Evolutionary conservation across 2,329 filamentous ascomycete genomes (phyloP).

Genomic region (Aureobasidium sp.): DNA sequence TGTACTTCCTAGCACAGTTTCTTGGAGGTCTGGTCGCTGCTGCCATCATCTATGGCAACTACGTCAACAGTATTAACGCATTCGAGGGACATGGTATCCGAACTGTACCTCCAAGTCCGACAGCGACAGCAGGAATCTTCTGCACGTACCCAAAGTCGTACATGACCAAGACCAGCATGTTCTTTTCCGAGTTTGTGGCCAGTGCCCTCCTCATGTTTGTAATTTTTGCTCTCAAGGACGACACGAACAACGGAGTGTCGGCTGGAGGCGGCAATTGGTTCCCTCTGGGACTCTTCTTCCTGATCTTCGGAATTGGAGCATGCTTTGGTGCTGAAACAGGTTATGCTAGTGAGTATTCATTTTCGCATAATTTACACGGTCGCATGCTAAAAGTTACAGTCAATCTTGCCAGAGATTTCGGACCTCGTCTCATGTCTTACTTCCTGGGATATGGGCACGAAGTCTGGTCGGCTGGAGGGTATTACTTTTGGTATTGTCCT

Average conservation of each 20-base stretch:
- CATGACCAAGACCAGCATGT: constrained; percentile 71
- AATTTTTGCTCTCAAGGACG: constrained; percentile 73
- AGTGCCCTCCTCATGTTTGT: constrained; percentile 73
- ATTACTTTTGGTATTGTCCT: constrained; percentile 53
- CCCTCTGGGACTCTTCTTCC: constrained; percentile 68
- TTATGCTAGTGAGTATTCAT: constrained; percentile 53
- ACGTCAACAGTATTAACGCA: constrained; percentile 67
- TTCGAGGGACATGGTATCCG: constrained; percentile 69
- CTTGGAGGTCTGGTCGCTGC: constrained; percentile 71
- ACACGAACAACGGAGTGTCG: constrained; percentile 42
- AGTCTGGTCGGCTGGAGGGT: constrained; percentile 68
- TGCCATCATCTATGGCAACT: constrained; percentile 49
- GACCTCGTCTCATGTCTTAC: constrained; percentile 72
- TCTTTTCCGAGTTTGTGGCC: constrained; percentile 76
- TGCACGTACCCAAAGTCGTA: constrained; percentile 73
- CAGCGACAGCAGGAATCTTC: constrained; percentile 71
- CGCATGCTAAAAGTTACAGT: constrained; percentile 36
- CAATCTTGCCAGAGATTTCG: constrained; percentile 76
- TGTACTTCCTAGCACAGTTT: constrained; percentile 72
- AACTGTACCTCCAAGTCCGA: constrained; percentile 64
- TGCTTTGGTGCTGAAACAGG: constrained; percentile 77
- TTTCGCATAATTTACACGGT: too few relatives aligned
- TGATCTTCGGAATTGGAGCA: constrained; percentile 73
- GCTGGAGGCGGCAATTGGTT: constrained; percentile 47
- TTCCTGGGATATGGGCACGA: constrained; percentile 68